Conservation (phyloP, 208 protist genomes). For the Naegleria fowleri region DNA sequence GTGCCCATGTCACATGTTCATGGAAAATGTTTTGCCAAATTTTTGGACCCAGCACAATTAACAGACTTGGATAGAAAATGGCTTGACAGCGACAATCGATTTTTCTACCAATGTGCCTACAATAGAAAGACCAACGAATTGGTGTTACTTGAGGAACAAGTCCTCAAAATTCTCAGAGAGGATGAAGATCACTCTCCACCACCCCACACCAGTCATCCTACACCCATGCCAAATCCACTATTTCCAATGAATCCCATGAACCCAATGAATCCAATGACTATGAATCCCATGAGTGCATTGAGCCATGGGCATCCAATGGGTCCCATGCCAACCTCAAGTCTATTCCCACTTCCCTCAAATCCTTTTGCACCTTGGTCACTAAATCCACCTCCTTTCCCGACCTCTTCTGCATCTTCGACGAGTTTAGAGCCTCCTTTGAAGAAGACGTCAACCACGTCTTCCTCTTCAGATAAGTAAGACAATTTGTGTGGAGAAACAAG, state of each 20-base stretch:
- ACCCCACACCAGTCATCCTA: background rate
- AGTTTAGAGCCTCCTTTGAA: background rate
- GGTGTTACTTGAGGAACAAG: background rate
- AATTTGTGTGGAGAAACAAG: too few relatives aligned
- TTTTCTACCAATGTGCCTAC: conserved; percentile 15
- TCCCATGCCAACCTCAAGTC: background rate
- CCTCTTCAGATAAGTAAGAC: background rate
- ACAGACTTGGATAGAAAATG: background rate
- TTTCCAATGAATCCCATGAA: background rate
- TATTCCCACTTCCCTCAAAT: background rate
- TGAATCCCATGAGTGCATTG: too few relatives aligned
- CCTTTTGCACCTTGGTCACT: background rate
- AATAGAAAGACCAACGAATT: background rate
- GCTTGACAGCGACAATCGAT: background rate
- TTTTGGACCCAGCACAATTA: background rate
- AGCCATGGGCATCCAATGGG: background rate
- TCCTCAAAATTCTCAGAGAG: background rate
- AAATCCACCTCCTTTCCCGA: background rate
- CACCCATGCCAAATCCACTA: background rate
- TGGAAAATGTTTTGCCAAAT: background rate
- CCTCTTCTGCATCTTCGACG: background rate
- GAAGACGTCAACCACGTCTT: background rate
- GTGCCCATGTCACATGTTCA: background rate
- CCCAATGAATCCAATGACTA: background rate
- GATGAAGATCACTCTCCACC: background rate